These are phyloP conservation scores for Testicularia cyperi DNA, from an alignment of 1,284 basidiomycete species.

Conservation along the genomic window DNA sequence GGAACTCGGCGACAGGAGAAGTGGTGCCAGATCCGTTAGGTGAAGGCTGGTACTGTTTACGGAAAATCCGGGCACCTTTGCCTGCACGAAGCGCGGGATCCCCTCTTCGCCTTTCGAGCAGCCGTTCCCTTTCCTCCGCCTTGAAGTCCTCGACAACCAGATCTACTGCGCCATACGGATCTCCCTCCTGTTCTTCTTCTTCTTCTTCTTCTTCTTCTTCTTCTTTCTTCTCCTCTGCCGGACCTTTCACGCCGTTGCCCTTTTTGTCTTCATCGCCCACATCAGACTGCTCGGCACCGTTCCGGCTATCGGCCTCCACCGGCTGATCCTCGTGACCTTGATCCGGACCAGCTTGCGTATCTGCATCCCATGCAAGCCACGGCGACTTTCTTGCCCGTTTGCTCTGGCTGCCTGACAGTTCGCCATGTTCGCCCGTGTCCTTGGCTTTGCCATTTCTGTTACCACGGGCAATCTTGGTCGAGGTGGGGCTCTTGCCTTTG, in stretches of 20 bases:
- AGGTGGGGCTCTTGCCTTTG: background rate
- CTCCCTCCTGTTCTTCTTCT: background rate
- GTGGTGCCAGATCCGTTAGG: slow-evolving; percentile 11
- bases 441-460: too few species aligned
- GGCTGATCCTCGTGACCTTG: background rate
- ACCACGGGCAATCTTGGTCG: slow-evolving; percentile 1
- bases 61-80: slow-evolving; percentile 41
- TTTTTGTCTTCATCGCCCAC: too few species aligned
- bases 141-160: slow-evolving; percentile 43
- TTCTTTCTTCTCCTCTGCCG: background rate
- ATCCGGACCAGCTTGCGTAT: background rate
- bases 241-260: background rate
- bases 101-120: slow-evolving; percentile 42
- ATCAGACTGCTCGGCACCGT: too few species aligned
- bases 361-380: slow-evolving; percentile 26
- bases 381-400: slow-evolving; percentile 11
- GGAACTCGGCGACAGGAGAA: slow-evolving; percentile 6
- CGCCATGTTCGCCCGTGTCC: background rate
- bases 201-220: background rate
- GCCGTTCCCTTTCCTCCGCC: slow-evolving; percentile 45
- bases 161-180: slow-evolving; percentile 47
- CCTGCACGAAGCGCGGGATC: slow-evolving; percentile 47
- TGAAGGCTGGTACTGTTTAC: slow-evolving; percentile 35
- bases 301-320: background rate
- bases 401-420: background rate